Base-by-base conservation (phyloP, 1,284 basidiomycete genomes). In the Ustilago sp. region DNA sequence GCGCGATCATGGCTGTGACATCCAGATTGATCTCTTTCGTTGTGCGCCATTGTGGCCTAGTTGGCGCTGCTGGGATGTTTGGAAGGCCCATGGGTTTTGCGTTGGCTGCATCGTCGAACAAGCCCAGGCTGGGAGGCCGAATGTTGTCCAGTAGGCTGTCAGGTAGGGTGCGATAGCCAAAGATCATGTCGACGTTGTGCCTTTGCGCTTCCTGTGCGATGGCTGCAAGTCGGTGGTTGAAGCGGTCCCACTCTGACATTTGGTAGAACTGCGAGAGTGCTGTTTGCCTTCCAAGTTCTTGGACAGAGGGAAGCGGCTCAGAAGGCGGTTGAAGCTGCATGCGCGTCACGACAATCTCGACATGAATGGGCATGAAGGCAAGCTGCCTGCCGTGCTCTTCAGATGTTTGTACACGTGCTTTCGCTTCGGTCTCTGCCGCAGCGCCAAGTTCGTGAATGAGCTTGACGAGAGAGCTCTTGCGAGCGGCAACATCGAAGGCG, bases 1-100 rank as follows among this genome's bases (percentile, higher is more conserved):
- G 69, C 0, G 82, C 83, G 19, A 84, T 71, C 39, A 83, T 69
- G 12, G 76, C 79, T 8, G 82, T 83, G 32, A 82, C 73, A 48
- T 84, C 83, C 38, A 83, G 64, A 48, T 84, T 83, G 51, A 84
- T 62, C 36, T 62, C 59, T 4, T 28, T 57, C 11, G 67, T 79
- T 3, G 68, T 57, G n/a, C 56, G 59, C 74, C 64, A 68, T 9
- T 55, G 31, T 12, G 66, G 74, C 32, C 32, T 48, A 1, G 38
- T 34, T 4, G 68, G 73, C 17, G 80, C 66, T n/a, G 36, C 43
- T 0, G 81, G 74, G 32, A 82, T 48, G 9, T 35, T 19, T 9
- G 70, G 69, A 35, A 77, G 50, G 4, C 57, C 48, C 51, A 73
- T 56, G 4, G 55, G 53, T 15, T 23, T 34, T 31, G 31, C 48